Conservation (phyloP, 768 basidiomycete species). For the Phlebiopsis gigantea region DNA sequence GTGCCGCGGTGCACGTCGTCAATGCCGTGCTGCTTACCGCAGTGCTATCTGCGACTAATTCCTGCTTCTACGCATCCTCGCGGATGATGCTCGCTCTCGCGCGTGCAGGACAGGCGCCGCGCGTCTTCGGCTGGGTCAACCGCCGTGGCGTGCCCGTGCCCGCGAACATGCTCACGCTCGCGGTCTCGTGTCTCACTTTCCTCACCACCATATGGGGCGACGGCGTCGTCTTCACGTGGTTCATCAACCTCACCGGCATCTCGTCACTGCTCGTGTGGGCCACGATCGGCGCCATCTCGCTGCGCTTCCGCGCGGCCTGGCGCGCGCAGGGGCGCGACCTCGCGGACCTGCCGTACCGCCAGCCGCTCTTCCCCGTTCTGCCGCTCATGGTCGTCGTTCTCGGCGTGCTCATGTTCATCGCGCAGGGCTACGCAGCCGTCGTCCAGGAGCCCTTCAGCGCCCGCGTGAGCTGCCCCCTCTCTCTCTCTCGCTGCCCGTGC, state of each 20-base stretch:
- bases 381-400: conserved; percentile 46
- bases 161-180: conserved; percentile 44
- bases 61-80: conserved; percentile 62
- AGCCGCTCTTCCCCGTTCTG: conserved; percentile 50
- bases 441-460: conserved; percentile 38
- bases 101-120: conserved; percentile 58
- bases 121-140: conserved; percentile 59
- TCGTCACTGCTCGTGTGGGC: conserved; percentile 67
- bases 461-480: conserved; percentile 27
- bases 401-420: conserved; percentile 46
- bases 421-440: conserved; percentile 48
- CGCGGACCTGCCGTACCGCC: conserved; percentile 51
- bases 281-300: conserved; percentile 46
- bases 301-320: conserved; percentile 63
- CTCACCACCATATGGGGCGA: conserved; percentile 55
- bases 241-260: conserved; percentile 60
- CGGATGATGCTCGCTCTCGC: conserved; percentile 55
- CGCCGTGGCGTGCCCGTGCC: conserved; percentile 59
- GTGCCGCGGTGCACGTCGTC: conserved; percentile 55
- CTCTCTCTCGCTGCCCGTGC: background rate
- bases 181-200: conserved; percentile 45
- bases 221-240: conserved; percentile 51
- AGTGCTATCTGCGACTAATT: conserved; percentile 59
- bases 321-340: conserved; percentile 43
- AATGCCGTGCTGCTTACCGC: conserved; percentile 66